A percentile compares a stretch with the other conserved stretches of the same genome.
These are phyloP conservation scores for Yamadazyma sp. DNA, from an alignment of 1,139 yeast species.

Conservation along the genomic window DNA sequence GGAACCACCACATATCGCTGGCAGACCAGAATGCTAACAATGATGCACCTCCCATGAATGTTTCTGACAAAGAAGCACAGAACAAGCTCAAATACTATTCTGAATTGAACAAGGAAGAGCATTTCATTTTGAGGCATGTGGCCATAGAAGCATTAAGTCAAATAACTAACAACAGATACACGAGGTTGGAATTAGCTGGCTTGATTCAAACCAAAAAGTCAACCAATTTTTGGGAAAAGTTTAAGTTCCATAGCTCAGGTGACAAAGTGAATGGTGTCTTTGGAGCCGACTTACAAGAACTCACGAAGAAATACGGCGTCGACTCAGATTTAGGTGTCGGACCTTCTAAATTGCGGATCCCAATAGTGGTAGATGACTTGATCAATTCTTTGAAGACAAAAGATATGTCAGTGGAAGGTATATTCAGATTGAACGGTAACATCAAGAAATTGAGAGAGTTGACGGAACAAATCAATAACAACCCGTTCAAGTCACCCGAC, in stretches of 20 bases:
- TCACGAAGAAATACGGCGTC: slow-evolving; percentile 77
- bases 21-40: background rate
- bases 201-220: slow-evolving; percentile 58
- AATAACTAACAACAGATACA: slow-evolving; percentile 33
- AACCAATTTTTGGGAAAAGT: slow-evolving; percentile 74
- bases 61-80: slow-evolving; percentile 1
- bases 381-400: slow-evolving; percentile 81
- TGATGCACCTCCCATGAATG: background rate
- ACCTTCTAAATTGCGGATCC: slow-evolving; percentile 75
- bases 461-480: slow-evolving; percentile 70
- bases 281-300: slow-evolving; percentile 72
- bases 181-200: slow-evolving; percentile 52
- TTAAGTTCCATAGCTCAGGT: slow-evolving; percentile 31
- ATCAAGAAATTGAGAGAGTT: slow-evolving; percentile 78
- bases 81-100: slow-evolving; percentile 60
- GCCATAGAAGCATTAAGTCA: slow-evolving; percentile 64
- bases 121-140: slow-evolving; percentile 62
- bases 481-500: slow-evolving; percentile 73
- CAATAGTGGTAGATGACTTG: slow-evolving; percentile 83
- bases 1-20: slow-evolving; percentile 4
- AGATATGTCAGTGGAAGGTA: slow-evolving; percentile 96
- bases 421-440: slow-evolving; percentile 94
- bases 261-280: slow-evolving; percentile 53
- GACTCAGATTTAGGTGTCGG: slow-evolving; percentile 90
- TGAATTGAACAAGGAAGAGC: slow-evolving; percentile 64